Conservation (phyloP, 2,329 filamentous ascomycete species). For the Cercospora sp. region DNA sequence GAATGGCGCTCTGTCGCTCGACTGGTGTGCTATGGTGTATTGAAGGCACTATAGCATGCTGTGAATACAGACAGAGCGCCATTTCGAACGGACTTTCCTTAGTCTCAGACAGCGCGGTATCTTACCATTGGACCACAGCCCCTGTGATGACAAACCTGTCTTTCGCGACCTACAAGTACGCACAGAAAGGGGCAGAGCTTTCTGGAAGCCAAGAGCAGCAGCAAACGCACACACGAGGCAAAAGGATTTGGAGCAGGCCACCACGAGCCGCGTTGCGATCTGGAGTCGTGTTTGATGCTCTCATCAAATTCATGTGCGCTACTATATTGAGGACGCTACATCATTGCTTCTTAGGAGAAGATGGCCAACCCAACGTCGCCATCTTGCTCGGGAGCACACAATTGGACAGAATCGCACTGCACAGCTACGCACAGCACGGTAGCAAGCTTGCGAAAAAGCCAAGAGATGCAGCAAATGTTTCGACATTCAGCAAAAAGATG, state of each 20-base stretch:
- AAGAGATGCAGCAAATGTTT: background rate
- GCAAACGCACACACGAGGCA: background rate
- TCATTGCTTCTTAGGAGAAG: background rate
- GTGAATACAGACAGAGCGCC: background rate
- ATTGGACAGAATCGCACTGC: background rate
- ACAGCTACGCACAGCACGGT: background rate
- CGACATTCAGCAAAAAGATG: constrained; percentile 1
- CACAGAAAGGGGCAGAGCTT: background rate
- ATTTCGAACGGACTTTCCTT: background rate
- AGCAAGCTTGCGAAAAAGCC: background rate
- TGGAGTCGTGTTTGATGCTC: background rate
- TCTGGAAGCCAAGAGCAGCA: background rate
- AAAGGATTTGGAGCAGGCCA: background rate
- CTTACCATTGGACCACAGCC: background rate
- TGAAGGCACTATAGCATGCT: background rate
- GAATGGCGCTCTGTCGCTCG: background rate
- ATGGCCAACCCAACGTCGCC: background rate
- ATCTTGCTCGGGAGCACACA: background rate
- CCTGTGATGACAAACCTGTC: background rate
- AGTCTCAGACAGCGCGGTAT: background rate
- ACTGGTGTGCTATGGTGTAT: background rate
- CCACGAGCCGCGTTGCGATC: background rate
- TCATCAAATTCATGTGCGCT: background rate
- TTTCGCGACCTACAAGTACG: background rate
- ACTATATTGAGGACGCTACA: background rate